Conservation (phyloP, 176 grass and related monocot species). For the Tillandsia leiboldiana region DNA sequence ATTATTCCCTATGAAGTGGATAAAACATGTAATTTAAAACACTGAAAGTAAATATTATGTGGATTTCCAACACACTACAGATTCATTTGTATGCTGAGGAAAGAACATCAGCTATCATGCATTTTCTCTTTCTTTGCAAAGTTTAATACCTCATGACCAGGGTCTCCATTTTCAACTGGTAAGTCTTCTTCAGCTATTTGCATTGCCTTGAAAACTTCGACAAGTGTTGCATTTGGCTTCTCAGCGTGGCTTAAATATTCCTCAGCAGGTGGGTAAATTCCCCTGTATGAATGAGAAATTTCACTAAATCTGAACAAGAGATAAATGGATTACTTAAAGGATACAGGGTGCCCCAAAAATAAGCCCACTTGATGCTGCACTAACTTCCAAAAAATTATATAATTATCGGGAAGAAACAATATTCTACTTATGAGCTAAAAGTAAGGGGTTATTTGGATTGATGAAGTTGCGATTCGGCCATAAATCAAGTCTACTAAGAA, state of each 20-base stretch:
- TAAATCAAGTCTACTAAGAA: too few relatives aligned
- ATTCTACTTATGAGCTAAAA: too few relatives aligned
- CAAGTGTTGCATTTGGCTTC: conserved; percentile 51
- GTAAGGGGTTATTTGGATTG: too few relatives aligned
- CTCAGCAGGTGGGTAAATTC: conserved; percentile 57
- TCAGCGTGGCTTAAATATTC: conserved; percentile 69
- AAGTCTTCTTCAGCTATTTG: conserved; percentile 61
- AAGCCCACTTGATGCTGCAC: too few relatives aligned
- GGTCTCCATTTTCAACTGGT: conserved; percentile 53
- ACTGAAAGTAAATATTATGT: background rate
- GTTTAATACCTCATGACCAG: conserved; percentile 44
- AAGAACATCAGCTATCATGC: background rate
- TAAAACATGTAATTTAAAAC: background rate
- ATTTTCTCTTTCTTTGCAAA: background rate
- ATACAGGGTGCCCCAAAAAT: background rate
- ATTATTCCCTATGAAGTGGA: too few relatives aligned
- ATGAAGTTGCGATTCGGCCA: too few relatives aligned
- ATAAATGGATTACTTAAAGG: background rate
- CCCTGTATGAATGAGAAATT: conserved; percentile 33
- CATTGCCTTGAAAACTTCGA: conserved; percentile 90
- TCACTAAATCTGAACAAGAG: conserved; percentile 11
- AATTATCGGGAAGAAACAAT: too few relatives aligned
- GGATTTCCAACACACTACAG: conserved; percentile 1
- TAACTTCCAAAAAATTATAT: background rate
- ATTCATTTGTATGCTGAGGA: conserved; percentile 1